Percentiles rank a stretch among this genome's conserved stretches.
Evolutionary conservation across 352 stramenopile genomes (phyloP).

Genomic region (Globisporangium paroecandrum): DNA sequence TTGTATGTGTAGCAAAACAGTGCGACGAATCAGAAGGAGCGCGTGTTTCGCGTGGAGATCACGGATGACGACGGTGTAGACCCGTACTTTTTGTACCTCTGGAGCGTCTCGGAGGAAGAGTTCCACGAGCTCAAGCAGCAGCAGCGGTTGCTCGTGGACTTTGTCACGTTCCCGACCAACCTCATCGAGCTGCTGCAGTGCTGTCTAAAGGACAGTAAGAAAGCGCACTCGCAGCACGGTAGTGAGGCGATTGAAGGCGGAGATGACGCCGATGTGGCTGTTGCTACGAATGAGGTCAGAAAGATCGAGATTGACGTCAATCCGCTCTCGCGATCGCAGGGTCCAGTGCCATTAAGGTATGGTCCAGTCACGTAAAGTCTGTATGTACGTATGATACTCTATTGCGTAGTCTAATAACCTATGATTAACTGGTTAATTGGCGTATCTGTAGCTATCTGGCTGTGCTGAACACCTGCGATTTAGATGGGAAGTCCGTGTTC

Average conservation of each 20-base stretch:
- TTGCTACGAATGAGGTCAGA: not conserved
- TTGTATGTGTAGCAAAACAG: constrained; percentile 49
- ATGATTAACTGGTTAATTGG: not conserved
- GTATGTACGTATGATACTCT: not conserved
- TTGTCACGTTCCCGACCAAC: constrained; percentile 88
- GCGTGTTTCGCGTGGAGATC: constrained; percentile 91
- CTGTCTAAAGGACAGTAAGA: constrained; percentile 78
- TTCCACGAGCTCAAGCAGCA: constrained; percentile 94
- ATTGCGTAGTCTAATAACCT: not conserved
- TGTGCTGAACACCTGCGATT: constrained; percentile 73
- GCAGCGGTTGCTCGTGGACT: constrained; percentile 92
- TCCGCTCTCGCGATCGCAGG: constrained; percentile 50
- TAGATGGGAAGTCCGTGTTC: constrained; percentile 72
- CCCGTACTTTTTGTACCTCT: constrained; percentile 90
- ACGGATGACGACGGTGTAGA: constrained; percentile 90
- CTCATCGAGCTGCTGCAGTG: constrained; percentile 91
- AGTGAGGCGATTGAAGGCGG: constrained; percentile 2
- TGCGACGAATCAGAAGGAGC: constrained; percentile 80
- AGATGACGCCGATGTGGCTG: constrained; percentile 8
- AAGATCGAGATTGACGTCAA: constrained; percentile 15
- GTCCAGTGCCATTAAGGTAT: constrained; percentile 67
- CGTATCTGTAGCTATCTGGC: constrained; percentile 59
- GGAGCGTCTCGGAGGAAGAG: constrained; percentile 93
- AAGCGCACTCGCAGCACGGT: constrained; percentile 20
- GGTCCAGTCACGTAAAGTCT: not conserved